Evolutionary conservation across 2,329 filamentous ascomycete genomes (phyloP).

Genomic region (Lasiodiplodia gonubiensis): DNA sequence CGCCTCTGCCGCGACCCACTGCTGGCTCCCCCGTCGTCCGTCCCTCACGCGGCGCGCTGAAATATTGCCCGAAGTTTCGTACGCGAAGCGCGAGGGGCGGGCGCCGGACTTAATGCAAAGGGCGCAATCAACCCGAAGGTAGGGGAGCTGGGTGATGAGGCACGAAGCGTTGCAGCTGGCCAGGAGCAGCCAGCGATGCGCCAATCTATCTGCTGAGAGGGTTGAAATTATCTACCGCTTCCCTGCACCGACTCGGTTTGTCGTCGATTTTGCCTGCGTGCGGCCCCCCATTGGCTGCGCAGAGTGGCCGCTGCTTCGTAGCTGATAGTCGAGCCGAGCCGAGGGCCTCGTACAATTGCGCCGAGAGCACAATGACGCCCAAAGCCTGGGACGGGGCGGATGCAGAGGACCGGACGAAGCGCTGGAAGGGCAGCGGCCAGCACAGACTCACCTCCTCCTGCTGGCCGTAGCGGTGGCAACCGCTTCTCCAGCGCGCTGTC

Average conservation of each 20-base stretch:
- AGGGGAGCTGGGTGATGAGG: constrained; percentile 11
- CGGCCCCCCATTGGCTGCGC: constrained; percentile 18
- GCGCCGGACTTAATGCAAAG: constrained; percentile 22
- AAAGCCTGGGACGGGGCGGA: constrained; percentile 3
- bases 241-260: constrained; percentile 20
- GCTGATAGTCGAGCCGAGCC: constrained; percentile 28
- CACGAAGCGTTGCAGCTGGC: constrained; percentile 11
- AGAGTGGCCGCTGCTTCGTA: not conserved
- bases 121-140: constrained; percentile 13
- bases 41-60: constrained; percentile 20
- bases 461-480: constrained; percentile 9
- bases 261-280: constrained; percentile 13
- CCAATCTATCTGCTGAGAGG: constrained; percentile 20
- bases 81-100: constrained; percentile 15
- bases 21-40: constrained; percentile 1
- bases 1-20: constrained; percentile 16
- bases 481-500: not conserved
- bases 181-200: not conserved
- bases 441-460: constrained; percentile 13
- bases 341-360: constrained; percentile 19
- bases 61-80: constrained; percentile 15
- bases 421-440: constrained; percentile 12
- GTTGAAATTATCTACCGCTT: constrained; percentile 8
- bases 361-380: constrained; percentile 20
- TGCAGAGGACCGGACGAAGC: constrained; percentile 1